Percentiles rank a stretch among this genome's conserved stretches.
phyloP scores from a whole-genome alignment of 768 basidiomycete species.

The Suillus subaureus region DNA sequence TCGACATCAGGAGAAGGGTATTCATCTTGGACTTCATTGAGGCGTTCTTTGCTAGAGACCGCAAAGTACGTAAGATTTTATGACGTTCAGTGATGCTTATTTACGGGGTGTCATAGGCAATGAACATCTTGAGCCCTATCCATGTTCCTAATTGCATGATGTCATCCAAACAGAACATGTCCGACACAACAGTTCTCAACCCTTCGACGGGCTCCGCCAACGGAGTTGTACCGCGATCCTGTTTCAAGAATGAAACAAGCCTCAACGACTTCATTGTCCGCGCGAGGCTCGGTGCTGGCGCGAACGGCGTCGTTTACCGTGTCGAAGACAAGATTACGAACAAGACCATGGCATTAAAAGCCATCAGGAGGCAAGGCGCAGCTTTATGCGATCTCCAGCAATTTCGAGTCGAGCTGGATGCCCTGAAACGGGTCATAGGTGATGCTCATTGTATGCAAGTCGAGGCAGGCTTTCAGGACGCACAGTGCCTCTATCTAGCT shows the following conservation, averaged over 20 bases:
- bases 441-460: conserved; percentile 13
- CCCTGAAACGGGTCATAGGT: conserved; percentile 11
- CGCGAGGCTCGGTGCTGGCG: conserved; percentile 9
- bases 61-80: conserved; percentile 4
- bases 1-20: conserved; percentile 10
- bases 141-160: background rate
- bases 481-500: conserved; percentile 13
- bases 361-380: conserved; percentile 8
- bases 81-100: background rate
- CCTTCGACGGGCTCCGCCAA: background rate
- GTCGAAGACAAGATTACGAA: conserved; percentile 10
- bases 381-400: background rate
- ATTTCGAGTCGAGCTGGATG: conserved; percentile 9
- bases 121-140: conserved; percentile 6
- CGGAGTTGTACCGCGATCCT: background rate
- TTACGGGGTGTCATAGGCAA: background rate
- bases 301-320: conserved; percentile 11
- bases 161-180: background rate
- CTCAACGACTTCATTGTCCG: conserved; percentile 8
- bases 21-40: background rate
- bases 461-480: conserved; percentile 17
- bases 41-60: conserved; percentile 2
- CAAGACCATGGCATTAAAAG: conserved; percentile 14
- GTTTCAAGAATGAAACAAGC: conserved; percentile 1
- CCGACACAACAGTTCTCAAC: background rate